Evolutionary conservation across 148 eudicot genomes (phyloP), one percentile per base, ranked within the genome.

Genomic region (Dianthus caryophyllus): DNA sequence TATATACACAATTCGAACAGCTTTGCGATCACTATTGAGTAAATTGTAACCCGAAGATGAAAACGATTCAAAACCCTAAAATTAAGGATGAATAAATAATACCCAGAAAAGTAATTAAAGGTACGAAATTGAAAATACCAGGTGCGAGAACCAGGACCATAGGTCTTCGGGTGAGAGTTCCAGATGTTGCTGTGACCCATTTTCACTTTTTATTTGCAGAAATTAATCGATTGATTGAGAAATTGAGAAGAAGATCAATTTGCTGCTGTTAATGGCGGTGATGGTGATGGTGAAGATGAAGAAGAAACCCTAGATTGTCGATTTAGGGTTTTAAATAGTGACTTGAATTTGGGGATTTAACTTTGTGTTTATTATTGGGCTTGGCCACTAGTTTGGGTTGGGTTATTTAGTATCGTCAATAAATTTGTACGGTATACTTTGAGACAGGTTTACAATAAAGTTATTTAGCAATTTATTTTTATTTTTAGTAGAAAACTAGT

Each of bases 111-210:
- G 14, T 0, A 46, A 49, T 9, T 3, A 31, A 2, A 50, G 31
- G 24, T 9, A 15, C 4, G 15, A 51, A 27, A 14, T 4, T 10
- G n/a, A 12, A 2, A 0, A 11, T 22, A 72, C 75, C 75, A 73
- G 41, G 70, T 63, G 48, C 76, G 76, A 56, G 76, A 73, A 25
- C 76, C 76, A 22, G 70, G 76, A 6, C 76, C 70, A 11, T 73
- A 65, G 50, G 2, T 65, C 65, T 73, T 73, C 17, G 76, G 76
- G 48, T 73, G 70, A 56, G 70, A 33, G 30, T 73, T 73, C 76
- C 76, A 73, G 70, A 73, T 48, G 75, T 72, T 72, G 1, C 69
- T 21, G 75, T 72, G 75, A 11, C 69, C 75, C 69, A 72, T 72
- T 67, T 67, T 54, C 59, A 14, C 15, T 10, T 8, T 49, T 49